A percentile compares a stretch with the other conserved stretches of the same genome.
phyloP scores from a whole-genome alignment of 768 basidiomycete genomes.

The Rubroboletus pulcherrimus region DNA sequence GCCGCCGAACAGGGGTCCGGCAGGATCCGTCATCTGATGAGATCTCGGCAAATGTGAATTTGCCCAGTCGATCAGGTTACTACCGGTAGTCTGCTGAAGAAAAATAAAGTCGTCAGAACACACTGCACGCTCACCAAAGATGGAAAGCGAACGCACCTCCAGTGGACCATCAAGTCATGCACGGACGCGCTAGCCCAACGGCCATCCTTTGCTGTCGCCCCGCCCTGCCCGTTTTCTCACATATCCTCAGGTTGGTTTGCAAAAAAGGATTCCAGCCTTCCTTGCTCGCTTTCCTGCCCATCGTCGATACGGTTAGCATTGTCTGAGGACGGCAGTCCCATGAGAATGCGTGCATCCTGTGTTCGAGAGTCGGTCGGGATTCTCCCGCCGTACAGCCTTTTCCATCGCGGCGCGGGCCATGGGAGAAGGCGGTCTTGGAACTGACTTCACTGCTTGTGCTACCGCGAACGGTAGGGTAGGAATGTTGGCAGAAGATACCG shows the following conservation, averaged over 20 bases:
- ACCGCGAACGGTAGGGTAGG: conserved; percentile 93
- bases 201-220: conserved; percentile 15
- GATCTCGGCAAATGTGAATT: conserved; percentile 74
- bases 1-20: conserved; percentile 55
- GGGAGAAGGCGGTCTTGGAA: conserved; percentile 92
- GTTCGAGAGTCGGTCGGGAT: conserved; percentile 78
- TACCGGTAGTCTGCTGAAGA: conserved; percentile 36
- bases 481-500: conserved; percentile 94
- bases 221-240: conserved; percentile 11
- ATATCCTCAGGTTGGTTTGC: conserved; percentile 33
- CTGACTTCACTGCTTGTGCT: conserved; percentile 95
- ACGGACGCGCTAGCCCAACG: conserved; percentile 39
- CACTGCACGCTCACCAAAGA: neutral
- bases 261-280: conserved; percentile 55
- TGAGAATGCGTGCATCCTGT: conserved; percentile 73
- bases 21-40: conserved; percentile 50
- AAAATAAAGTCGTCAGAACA: neutral
- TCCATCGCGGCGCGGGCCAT: conserved; percentile 84
- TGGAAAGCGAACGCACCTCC: conserved; percentile 3
- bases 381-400: conserved; percentile 78
- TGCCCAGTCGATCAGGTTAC: conserved; percentile 78
- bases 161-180: conserved; percentile 24
- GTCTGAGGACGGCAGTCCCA: conserved; percentile 48
- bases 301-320: conserved; percentile 18
- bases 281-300: conserved; percentile 40